Conservation (phyloP, 306 rosid species). For the Pyrus pyrifolia region DNA sequence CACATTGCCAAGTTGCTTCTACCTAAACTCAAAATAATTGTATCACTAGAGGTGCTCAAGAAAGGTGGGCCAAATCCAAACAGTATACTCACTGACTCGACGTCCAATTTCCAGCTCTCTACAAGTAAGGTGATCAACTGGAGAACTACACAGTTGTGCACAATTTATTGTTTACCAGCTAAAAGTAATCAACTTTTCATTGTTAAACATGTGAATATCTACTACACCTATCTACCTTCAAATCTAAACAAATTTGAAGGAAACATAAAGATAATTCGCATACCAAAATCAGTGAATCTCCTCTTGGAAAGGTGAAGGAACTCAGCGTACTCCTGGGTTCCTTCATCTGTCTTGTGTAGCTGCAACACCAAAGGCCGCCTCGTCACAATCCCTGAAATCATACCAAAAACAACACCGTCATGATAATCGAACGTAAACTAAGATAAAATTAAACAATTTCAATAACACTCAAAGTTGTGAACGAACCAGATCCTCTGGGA, state of each 20-base stretch:
- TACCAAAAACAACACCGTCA: background rate
- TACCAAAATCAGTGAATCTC: constrained; percentile 68
- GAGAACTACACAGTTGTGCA: background rate
- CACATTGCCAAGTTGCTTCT: background rate
- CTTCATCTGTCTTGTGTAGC: constrained; percentile 77
- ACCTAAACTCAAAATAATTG: background rate
- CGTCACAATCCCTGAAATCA: constrained; percentile 79
- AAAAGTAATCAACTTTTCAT: background rate
- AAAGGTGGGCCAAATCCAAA: background rate
- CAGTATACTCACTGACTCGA: background rate
- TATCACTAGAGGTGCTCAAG: background rate
- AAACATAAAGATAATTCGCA: background rate
- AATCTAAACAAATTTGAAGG: background rate
- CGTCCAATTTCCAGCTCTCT: constrained; percentile 4
- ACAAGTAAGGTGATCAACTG: background rate
- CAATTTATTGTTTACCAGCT: background rate
- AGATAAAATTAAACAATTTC: background rate
- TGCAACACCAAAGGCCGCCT: constrained; percentile 95
- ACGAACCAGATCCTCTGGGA: constrained; percentile 89
- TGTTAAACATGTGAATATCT: background rate
- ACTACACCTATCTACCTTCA: background rate
- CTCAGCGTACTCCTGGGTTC: constrained; percentile 79
- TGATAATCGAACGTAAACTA: background rate
- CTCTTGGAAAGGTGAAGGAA: constrained; percentile 83
- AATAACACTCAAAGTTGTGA: background rate